phyloP scores from a whole-genome alignment of 2,329 filamentous ascomycete species.

The Paracoccidioides brasiliensis region DNA sequence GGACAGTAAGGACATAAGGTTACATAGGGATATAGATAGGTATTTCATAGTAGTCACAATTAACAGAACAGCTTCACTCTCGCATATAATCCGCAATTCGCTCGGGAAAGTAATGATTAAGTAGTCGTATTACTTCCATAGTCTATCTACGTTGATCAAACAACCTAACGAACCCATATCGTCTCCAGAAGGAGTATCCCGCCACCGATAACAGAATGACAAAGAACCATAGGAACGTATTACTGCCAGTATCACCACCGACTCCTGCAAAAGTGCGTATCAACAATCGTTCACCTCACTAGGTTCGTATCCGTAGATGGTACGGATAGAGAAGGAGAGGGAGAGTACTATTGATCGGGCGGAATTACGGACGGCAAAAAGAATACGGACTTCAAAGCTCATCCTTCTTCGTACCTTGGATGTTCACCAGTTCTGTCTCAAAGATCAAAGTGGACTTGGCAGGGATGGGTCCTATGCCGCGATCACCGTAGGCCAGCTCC shows the following conservation, averaged over 20 bases:
- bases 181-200: not conserved
- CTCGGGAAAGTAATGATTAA: not conserved
- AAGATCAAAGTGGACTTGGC: slow-evolving; percentile 73
- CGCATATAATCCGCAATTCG: not conserved
- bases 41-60: not conserved
- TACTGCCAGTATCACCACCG: not conserved
- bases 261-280: not conserved
- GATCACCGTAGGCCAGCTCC: slow-evolving; percentile 66
- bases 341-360: not conserved
- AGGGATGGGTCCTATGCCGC: slow-evolving; percentile 69
- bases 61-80: not conserved
- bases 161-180: not conserved
- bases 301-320: too few relatives aligned
- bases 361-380: not conserved
- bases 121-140: not conserved
- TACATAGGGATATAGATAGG: not conserved
- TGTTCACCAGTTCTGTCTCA: slow-evolving; percentile 78
- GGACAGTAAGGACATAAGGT: too few relatives aligned
- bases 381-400: slow-evolving; percentile 24
- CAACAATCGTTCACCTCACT: not conserved
- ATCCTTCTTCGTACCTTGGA: slow-evolving; percentile 53
- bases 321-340: not conserved
- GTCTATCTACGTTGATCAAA: not conserved
- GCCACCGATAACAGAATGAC: not conserved
- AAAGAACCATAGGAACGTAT: not conserved